Conservation (phyloP, 1,139 yeast species). For the Geotrichum aggregatum region DNA sequence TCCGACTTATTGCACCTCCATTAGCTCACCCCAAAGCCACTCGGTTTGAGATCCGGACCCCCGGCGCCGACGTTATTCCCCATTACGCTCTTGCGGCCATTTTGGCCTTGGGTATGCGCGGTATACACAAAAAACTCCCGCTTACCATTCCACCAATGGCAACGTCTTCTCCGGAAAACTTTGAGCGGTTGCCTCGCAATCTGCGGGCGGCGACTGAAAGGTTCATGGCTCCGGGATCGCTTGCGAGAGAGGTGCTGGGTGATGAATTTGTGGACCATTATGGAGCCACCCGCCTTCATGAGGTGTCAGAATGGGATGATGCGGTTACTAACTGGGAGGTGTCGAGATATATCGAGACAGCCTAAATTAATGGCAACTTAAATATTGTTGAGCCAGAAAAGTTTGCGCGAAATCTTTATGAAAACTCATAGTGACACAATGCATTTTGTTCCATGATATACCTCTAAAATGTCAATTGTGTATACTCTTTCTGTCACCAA, state of each 20-base stretch:
- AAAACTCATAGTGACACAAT: no score
- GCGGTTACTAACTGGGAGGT: slow-evolving; percentile 42
- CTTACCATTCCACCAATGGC: slow-evolving; percentile 37
- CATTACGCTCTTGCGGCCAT: slow-evolving; percentile 40
- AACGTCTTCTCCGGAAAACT: slow-evolving; percentile 24
- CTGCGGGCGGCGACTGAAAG: slow-evolving; percentile 34
- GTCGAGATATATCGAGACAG: slow-evolving; percentile 38
- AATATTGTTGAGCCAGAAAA: no score
- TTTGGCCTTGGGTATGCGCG: slow-evolving; percentile 38
- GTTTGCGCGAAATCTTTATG: no score
- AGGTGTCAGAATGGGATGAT: slow-evolving; percentile 35
- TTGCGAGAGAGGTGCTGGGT: slow-evolving; percentile 39
- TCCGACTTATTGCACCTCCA: slow-evolving; percentile 37
- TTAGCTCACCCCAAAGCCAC: slow-evolving; percentile 34
- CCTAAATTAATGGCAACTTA: slow-evolving; percentile 20
- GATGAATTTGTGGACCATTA: slow-evolving; percentile 40
- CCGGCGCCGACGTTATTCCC: slow-evolving; percentile 41
- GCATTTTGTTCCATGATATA: no score
- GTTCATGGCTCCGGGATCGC: slow-evolving; percentile 31
- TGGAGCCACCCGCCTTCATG: slow-evolving; percentile 38
- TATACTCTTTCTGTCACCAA: no score
- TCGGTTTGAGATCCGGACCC: slow-evolving; percentile 39
- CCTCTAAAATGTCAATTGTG: no score
- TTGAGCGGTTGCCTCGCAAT: slow-evolving; percentile 34
- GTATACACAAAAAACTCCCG: slow-evolving; percentile 33